A percentile compares a stretch with the other conserved stretches of the same genome.
These are phyloP conservation scores for Aspergillus cavernicola DNA, from an alignment of 495 filamentous ascomycete genomes.

Conservation along the genomic window DNA sequence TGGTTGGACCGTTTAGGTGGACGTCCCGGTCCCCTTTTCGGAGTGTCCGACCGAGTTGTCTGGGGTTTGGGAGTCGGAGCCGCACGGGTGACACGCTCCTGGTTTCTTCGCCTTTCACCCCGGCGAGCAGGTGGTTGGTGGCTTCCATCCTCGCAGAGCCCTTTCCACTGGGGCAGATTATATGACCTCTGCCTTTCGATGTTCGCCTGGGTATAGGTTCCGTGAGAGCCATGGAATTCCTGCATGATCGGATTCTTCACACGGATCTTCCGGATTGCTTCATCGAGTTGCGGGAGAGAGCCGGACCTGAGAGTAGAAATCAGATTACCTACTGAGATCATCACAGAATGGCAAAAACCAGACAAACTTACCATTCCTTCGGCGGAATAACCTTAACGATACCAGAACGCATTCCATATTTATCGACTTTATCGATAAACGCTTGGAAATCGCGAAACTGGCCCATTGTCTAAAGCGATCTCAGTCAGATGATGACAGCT, in stretches of 20 bases:
- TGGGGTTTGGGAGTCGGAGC: slow-evolving; percentile 34
- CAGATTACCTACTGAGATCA: background rate
- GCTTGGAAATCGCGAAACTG: slow-evolving; percentile 89
- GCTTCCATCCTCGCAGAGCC: slow-evolving; percentile 84
- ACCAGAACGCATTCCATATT: slow-evolving; percentile 94
- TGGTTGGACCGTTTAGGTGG: slow-evolving; percentile 40
- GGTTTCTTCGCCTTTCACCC: slow-evolving; percentile 79
- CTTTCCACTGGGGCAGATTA: slow-evolving; percentile 93
- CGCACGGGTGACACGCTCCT: slow-evolving; percentile 53
- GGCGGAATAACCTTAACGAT: slow-evolving; percentile 96
- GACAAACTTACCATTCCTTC: slow-evolving; percentile 93
- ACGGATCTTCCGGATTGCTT: slow-evolving; percentile 83
- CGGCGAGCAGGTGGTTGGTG: slow-evolving; percentile 94
- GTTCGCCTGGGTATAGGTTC: slow-evolving; percentile 93
- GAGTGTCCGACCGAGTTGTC: slow-evolving; percentile 30
- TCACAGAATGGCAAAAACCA: slow-evolving; percentile 22
- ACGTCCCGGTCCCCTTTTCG: slow-evolving; percentile 51
- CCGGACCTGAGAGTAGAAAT: slow-evolving; percentile 52
- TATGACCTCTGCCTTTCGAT: slow-evolving; percentile 93
- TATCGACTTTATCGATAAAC: slow-evolving; percentile 84
- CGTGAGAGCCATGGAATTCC: slow-evolving; percentile 91
- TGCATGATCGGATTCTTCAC: slow-evolving; percentile 97
- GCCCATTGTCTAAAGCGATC: slow-evolving; percentile 63
- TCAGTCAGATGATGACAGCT: slow-evolving; percentile 16
- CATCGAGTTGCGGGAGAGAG: slow-evolving; percentile 69